These are phyloP conservation scores for Annulohypoxylon bovei DNA, from an alignment of 495 filamentous ascomycete species.

Conservation along the genomic window DNA sequence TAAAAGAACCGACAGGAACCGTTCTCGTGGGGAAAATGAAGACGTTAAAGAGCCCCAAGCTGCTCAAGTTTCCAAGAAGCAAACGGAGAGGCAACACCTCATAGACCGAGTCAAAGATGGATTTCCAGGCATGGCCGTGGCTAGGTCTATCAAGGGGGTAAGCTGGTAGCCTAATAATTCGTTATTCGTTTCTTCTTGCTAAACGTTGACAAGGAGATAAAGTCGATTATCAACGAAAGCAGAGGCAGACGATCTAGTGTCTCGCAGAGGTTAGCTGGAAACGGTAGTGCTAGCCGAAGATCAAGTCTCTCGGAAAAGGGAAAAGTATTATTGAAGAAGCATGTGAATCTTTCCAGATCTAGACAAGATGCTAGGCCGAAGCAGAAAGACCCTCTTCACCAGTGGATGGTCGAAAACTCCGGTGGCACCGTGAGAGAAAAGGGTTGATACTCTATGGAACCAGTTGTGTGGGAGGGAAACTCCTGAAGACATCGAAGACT, in stretches of 20 bases:
- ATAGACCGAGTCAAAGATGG: not conserved
- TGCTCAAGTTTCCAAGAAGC: not conserved
- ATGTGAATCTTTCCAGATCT: not conserved
- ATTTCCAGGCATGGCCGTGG: not conserved
- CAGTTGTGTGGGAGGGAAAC: not conserved
- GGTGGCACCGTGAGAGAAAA: constrained; percentile 21
- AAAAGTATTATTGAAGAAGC: not conserved
- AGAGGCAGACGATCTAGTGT: not conserved
- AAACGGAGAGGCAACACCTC: not conserved
- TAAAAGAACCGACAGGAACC: not conserved
- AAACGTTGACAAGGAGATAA: not conserved
- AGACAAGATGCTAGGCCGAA: not conserved
- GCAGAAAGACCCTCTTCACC: constrained; percentile 38
- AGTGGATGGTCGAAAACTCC: constrained; percentile 38
- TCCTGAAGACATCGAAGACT: not conserved
- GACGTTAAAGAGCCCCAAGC: not conserved
- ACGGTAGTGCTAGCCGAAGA: not conserved
- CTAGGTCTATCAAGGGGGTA: not conserved
- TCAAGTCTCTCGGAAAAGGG: constrained; percentile 8
- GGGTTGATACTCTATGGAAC: not conserved
- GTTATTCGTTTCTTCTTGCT: not conserved
- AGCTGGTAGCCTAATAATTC: too few relatives aligned
- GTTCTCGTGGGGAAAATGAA: not conserved
- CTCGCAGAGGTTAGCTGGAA: not conserved
- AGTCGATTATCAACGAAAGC: not conserved